Conservation (phyloP, 2,329 filamentous ascomycete species). For the Exophiala spinifera region DNA sequence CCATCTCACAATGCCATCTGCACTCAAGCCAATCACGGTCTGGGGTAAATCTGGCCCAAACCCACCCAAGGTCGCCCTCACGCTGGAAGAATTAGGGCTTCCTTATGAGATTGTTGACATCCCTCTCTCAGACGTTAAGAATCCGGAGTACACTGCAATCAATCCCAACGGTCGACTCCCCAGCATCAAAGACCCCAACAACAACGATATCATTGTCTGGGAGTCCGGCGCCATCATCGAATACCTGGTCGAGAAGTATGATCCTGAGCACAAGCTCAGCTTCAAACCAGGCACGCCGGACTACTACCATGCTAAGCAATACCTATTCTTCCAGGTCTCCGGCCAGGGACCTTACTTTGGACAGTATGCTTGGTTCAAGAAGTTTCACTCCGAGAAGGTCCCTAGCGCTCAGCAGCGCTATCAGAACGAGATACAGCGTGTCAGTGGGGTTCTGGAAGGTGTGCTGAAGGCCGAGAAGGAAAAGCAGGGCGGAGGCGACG, state of each 20-base stretch:
- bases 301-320: constrained; percentile 42
- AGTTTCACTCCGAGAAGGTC: constrained; percentile 44
- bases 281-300: constrained; percentile 36
- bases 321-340: constrained; percentile 45
- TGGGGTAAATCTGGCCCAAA: constrained; percentile 17
- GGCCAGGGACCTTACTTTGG: constrained; percentile 52
- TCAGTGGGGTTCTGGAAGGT: constrained; percentile 45
- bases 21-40: constrained; percentile 24
- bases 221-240: constrained; percentile 47
- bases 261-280: constrained; percentile 39
- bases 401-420: constrained; percentile 46
- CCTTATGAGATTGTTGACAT: constrained; percentile 33
- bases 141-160: constrained; percentile 11
- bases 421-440: constrained; percentile 43
- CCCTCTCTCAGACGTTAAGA: constrained; percentile 30
- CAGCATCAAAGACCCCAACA: constrained; percentile 38
- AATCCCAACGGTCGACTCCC: constrained; percentile 34
- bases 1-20: constrained; percentile 9
- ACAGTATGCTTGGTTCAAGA: constrained; percentile 44
- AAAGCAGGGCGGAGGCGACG: constrained; percentile 18
- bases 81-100: constrained; percentile 34
- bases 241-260: constrained; percentile 46
- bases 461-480: constrained; percentile 33
- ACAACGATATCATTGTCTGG: constrained; percentile 39
- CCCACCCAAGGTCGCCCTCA: constrained; percentile 32